phyloP scores from a whole-genome alignment of 768 basidiomycete genomes.

The Agrocybe pediades region DNA sequence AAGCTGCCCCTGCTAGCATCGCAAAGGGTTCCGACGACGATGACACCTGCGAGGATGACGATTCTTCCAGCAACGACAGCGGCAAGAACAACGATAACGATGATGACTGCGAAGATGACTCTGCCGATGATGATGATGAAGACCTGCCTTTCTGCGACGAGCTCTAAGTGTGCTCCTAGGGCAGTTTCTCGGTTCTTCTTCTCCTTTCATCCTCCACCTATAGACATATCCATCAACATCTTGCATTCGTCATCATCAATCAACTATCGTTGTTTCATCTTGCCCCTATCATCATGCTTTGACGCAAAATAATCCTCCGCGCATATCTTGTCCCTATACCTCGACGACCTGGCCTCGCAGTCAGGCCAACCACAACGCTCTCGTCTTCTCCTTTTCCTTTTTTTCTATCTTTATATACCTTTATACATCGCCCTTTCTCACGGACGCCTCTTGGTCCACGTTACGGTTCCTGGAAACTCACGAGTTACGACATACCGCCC shows the following conservation, averaged over 20 bases:
- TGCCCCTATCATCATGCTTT: background rate
- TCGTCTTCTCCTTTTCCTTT: background rate
- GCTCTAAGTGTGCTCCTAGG: constrained; percentile 9
- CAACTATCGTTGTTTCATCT: background rate
- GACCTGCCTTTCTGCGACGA: constrained; percentile 29
- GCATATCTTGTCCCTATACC: background rate
- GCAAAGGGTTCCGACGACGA: constrained; percentile 9
- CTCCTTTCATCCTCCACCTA: background rate
- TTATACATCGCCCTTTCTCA: constrained; percentile 5
- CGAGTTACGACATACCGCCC: background rate
- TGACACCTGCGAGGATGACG: constrained; percentile 7
- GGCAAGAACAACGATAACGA: constrained; percentile 2
- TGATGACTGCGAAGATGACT: constrained; percentile 8
- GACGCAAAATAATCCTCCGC: background rate
- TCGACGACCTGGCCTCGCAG: too few species aligned
- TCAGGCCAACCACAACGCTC: background rate
- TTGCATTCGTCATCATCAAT: background rate
- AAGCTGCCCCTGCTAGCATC: background rate
- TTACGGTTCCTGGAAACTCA: background rate
- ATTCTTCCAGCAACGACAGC: constrained; percentile 6
- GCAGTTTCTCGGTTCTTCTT: too few species aligned
- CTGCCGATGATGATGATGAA: constrained; percentile 15
- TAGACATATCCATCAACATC: background rate
- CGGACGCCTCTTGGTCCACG: background rate
- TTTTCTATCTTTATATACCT: background rate